Base-by-base conservation (phyloP, 2,329 filamentous ascomycete genomes). In the Lecanoromycetidae sp. region DNA sequence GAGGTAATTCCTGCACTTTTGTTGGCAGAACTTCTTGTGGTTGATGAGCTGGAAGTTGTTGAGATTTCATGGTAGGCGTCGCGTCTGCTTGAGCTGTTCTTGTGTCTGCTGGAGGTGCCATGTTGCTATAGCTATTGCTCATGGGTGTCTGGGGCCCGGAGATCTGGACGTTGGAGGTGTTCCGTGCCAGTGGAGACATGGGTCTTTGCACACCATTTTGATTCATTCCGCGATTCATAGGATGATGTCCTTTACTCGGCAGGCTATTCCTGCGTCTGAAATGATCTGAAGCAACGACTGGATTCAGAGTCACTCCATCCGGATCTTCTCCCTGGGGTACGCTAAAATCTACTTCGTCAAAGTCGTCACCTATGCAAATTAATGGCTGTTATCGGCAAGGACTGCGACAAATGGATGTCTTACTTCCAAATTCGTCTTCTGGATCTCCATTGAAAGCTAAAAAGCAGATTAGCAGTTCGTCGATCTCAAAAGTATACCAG, bases 261-360 rank as follows among this genome's bases (percentile, higher is more conserved):
- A 61, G 57, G 42, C 60, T 58, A 32, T 44, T 49, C 36, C 43
- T 27, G 53, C 57, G 42, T 61, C 32, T 42, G 25, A 43, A 23
- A 17, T 37, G 25, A 23, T 38, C 51, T 12, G 35, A 44, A 15
- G 37, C 12, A 3, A 25, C 6, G 13, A 30, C 13, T 4, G 44
- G 44, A 9, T 66, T 70, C 39, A 88, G 63, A 25, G 74, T 65
- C n/a, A 90, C 72, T 60, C 90, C 85, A 60, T 91, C 84, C 3
- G 84, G 83, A 57, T 87, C 80, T 17, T 75, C 80, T 23, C 82
- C 76, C 52, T 84, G 74, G 8, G 73, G 67, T 6, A 83, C 80
- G 40, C 75, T 79, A 58, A 88, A 87, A 61, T 87, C 84, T 43
- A 76, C 80, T 63, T 73, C 65, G 61, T 60, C 52, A 57, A 60